A percentile compares a stretch with the other conserved stretches of the same genome.
These are phyloP conservation scores for Ophiostoma ulmi DNA, from an alignment of 2,329 filamentous ascomycete species.

Conservation along the genomic window DNA sequence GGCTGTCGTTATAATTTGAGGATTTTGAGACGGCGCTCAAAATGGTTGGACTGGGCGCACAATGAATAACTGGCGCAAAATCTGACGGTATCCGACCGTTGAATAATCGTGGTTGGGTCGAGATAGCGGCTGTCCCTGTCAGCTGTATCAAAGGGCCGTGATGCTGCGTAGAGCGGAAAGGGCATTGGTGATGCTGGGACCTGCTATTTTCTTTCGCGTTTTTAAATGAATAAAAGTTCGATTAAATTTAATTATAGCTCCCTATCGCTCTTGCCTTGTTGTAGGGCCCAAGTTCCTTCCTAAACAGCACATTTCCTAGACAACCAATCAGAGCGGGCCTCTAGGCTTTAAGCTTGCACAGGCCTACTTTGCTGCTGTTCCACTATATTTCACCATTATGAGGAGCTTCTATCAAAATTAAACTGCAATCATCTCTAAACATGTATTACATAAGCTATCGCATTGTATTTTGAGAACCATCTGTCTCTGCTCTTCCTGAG, in stretches of 20 bases:
- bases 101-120: background rate
- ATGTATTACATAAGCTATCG: background rate
- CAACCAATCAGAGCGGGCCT: conserved; percentile 7
- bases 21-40: background rate
- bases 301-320: background rate
- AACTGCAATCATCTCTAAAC: background rate
- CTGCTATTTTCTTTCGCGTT: conserved; percentile 23
- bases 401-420: background rate
- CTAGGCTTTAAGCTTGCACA: background rate
- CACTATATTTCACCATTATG: background rate
- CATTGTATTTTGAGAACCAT: conserved; percentile 3
- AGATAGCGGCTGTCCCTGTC: conserved; percentile 2
- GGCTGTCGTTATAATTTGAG: background rate
- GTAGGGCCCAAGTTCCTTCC: background rate
- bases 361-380: background rate
- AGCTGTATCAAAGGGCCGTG: conserved; percentile 4
- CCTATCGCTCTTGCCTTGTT: conserved; percentile 1
- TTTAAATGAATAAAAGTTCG: conserved; percentile 21
- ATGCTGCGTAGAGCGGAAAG: background rate
- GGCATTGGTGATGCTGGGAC: conserved; percentile 14
- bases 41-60: background rate
- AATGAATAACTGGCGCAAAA: background rate
- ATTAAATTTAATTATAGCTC: conserved; percentile 18
- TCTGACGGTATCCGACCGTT: background rate
- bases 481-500: background rate